Percentiles rank a stretch among this genome's conserved stretches.
These are phyloP conservation scores for Sugiyamaella mastotermitis DNA, from an alignment of 805 yeast genomes.

Conservation along the genomic window DNA sequence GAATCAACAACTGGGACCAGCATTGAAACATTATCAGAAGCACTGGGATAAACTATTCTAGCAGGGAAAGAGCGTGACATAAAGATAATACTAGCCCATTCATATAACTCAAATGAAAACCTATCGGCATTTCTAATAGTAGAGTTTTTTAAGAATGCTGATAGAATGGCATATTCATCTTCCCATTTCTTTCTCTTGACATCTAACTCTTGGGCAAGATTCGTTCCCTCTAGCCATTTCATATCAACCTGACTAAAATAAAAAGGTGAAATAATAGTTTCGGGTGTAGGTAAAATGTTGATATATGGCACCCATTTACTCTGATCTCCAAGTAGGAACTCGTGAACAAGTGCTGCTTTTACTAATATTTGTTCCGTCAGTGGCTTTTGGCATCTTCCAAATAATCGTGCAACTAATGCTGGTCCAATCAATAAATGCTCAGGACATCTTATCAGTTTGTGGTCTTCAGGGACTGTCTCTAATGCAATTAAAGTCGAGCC, in stretches of 20 bases:
- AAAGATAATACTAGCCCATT: constrained; percentile 71
- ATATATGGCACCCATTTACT: constrained; percentile 41
- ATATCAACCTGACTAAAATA: constrained; percentile 47
- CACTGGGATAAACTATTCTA: constrained; percentile 40
- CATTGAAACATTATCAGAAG: constrained; percentile 47
- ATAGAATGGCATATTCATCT: constrained; percentile 44
- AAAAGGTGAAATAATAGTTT: constrained; percentile 53
- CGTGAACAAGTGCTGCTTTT: constrained; percentile 18
- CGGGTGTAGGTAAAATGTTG: constrained; percentile 40
- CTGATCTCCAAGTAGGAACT: constrained; percentile 15
- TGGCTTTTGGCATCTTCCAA: constrained; percentile 6
- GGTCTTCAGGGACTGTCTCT: constrained; percentile 9
- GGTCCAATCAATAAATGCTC: constrained; percentile 18
- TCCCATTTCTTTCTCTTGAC: constrained; percentile 41
- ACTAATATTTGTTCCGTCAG: constrained; percentile 9
- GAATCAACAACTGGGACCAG: constrained; percentile 74
- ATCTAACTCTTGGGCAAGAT: constrained; percentile 51
- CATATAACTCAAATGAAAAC: constrained; percentile 34
- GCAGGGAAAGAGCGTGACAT: constrained; percentile 78
- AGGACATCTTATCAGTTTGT: constrained; percentile 17
- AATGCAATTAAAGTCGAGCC: constrained; percentile 16
- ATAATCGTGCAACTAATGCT: constrained; percentile 12
- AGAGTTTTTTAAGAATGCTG: not conserved
- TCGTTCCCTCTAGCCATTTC: constrained; percentile 56
- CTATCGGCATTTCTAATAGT: constrained; percentile 1